Evolutionary conservation across 352 stramenopile genomes (phyloP).

Genomic region (Globisporangium camurandrum): DNA sequence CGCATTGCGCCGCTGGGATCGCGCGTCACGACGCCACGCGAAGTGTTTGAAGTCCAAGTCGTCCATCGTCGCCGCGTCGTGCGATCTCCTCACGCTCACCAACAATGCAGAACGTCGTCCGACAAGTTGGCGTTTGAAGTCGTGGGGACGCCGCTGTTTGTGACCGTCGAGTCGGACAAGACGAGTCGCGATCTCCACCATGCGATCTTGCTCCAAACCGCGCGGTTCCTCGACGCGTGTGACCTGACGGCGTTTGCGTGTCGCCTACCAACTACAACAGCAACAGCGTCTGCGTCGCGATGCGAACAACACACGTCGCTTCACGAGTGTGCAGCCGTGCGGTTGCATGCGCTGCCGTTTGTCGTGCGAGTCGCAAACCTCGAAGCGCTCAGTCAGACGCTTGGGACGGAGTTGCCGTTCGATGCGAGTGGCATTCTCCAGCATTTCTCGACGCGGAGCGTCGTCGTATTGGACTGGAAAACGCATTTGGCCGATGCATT

Average conservation of each 20-base stretch:
- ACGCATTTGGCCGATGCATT: too few relatives aligned
- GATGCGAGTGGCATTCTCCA: constrained; percentile 52
- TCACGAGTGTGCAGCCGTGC: constrained; percentile 1
- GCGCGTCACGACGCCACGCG: constrained; percentile 27
- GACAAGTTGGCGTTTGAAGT: constrained; percentile 21
- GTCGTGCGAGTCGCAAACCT: constrained; percentile 47
- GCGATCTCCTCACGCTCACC: too few relatives aligned
- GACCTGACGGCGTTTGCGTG: constrained; percentile 1
- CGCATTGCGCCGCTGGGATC: constrained; percentile 39
- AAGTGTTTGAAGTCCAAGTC: constrained; percentile 78
- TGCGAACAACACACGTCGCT: constrained; percentile 9
- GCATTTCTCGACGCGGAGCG: constrained; percentile 64
- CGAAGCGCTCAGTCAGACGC: constrained; percentile 35
- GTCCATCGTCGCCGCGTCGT: constrained; percentile 40
- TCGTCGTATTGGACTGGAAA: constrained; percentile 73
- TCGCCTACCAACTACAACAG: background rate
- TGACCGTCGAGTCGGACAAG: constrained; percentile 67
- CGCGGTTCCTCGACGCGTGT: constrained; percentile 36
- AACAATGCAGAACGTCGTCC: too few relatives aligned
- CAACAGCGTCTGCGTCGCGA: background rate
- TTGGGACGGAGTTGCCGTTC: constrained; percentile 30
- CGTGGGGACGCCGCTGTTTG: constrained; percentile 64
- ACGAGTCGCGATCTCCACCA: constrained; percentile 54
- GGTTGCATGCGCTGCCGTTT: constrained; percentile 32
- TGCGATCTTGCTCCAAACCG: constrained; percentile 55